Evolutionary conservation across 148 eudicot species (phyloP), one percentile per base, ranked within the genome.

Genomic region (Tetragonia tetragonoides): DNA sequence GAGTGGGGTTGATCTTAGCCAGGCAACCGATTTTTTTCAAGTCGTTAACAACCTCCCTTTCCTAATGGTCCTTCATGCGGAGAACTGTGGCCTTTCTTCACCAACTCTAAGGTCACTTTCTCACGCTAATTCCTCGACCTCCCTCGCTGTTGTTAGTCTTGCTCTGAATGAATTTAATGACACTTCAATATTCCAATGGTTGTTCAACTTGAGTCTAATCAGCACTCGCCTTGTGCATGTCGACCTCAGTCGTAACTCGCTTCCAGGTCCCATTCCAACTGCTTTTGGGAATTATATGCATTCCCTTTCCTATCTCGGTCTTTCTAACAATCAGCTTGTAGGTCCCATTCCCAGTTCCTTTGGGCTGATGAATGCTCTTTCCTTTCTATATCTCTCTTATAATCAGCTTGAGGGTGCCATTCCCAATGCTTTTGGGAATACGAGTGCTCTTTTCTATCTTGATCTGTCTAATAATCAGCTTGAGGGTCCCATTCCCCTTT

Each of bases 211-310:
- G 49, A 77, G 18, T 28, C 10, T 3, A 40, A 75, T 69, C 21
- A 69, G 56, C n/a, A 44, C 38, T 46, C 37, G 28, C 41, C 77
- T 76, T 70, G 67, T n/a, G 2, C 17, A 81, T 63, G 49, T 81
- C 5, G 39, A 64, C 57, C 80, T 81, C 61, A 4, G 10, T 10
- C 6, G 0, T 21, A 80, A 41, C 38, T 16, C 16, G 23, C 8
- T 79, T 65, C 57, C 7, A 20, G 81, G 81, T 65, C 44, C 46
- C 3, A 72, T 79, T 34, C 77, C 81, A 5, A 53, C 16, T 70
- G 28, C 14, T 3, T 61, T 78, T 66, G 70, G 47, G 9, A 79
- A 79, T 28, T 28, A 28, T 5, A 79, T 61, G 59, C 37, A 15
- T 8, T 65, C 77, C 34, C 77, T 79, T 47, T 23, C 67, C 3